These are phyloP conservation scores for Diplodia intermedia DNA, from an alignment of 2,329 filamentous ascomycete genomes.

Conservation along the genomic window DNA sequence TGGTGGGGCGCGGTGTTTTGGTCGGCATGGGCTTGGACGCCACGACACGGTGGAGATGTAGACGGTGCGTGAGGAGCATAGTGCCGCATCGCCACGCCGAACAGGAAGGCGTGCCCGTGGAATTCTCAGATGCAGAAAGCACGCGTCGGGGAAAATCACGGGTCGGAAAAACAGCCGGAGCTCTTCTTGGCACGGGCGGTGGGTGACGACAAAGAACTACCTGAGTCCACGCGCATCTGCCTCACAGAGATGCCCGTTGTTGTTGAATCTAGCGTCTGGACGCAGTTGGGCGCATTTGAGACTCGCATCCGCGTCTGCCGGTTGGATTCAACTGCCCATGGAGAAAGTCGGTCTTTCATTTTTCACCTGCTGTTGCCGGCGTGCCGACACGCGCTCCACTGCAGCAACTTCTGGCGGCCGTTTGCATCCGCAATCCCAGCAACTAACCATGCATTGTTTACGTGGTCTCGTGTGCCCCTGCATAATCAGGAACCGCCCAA, in stretches of 20 bases:
- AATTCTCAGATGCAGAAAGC: neutral
- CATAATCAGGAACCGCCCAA: neutral
- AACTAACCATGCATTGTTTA: neutral
- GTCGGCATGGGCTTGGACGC: neutral
- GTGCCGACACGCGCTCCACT: too few relatives aligned
- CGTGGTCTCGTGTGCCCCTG: neutral
- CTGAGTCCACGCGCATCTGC: too few relatives aligned
- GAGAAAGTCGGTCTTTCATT: too few relatives aligned
- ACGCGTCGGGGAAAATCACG: neutral
- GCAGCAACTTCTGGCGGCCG: conserved; percentile 12
- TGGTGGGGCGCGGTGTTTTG: neutral
- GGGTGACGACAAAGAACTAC: too few relatives aligned
- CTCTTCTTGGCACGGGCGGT: neutral
- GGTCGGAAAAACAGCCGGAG: conserved; percentile 4
- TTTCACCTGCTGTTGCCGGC: too few relatives aligned
- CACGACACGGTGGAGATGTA: neutral
- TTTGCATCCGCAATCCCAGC: neutral
- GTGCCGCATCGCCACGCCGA: neutral
- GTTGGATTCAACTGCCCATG: too few relatives aligned
- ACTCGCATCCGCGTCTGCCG: too few relatives aligned
- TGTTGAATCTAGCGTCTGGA: too few relatives aligned
- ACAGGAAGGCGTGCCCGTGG: neutral
- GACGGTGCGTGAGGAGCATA: neutral
- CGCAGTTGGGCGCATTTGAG: too few relatives aligned
- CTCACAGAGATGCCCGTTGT: too few relatives aligned